Conservation (phyloP, 176 grass and related monocot species). For the Bromus sterilis region DNA sequence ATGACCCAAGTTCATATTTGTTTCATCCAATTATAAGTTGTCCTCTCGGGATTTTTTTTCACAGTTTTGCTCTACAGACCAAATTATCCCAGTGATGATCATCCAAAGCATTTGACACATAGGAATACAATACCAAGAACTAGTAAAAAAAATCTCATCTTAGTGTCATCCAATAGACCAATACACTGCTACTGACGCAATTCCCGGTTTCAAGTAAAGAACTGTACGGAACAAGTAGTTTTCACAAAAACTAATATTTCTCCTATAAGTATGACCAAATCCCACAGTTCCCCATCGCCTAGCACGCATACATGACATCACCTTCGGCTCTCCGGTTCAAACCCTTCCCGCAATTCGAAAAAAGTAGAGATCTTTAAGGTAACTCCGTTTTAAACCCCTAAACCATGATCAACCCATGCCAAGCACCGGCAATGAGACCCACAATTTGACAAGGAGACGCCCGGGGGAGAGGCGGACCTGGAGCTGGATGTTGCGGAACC, state of each 20-base stretch:
- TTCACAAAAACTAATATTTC: neutral
- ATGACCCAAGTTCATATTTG: neutral
- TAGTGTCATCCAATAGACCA: neutral
- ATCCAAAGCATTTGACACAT: neutral
- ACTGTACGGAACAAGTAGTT: neutral
- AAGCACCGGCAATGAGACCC: neutral
- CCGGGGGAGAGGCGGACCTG: conserved; percentile 18
- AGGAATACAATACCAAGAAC: neutral
- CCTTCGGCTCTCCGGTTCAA: neutral
- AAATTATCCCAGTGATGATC: neutral
- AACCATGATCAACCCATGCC: neutral
- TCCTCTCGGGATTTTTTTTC: neutral
- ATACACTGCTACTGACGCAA: neutral
- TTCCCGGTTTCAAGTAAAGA: neutral
- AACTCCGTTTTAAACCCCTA: neutral
- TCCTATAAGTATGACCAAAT: neutral
- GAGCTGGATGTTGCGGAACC: conserved; percentile 68
- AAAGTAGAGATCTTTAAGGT: neutral
- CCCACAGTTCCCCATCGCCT: neutral
- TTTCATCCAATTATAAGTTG: neutral
- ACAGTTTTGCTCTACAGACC: neutral
- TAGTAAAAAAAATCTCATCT: neutral
- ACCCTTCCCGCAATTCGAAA: neutral
- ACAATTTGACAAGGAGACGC: neutral
- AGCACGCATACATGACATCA: neutral